Base-by-base conservation (phyloP, 768 basidiomycete species). In the Lentinula edodes region DNA sequence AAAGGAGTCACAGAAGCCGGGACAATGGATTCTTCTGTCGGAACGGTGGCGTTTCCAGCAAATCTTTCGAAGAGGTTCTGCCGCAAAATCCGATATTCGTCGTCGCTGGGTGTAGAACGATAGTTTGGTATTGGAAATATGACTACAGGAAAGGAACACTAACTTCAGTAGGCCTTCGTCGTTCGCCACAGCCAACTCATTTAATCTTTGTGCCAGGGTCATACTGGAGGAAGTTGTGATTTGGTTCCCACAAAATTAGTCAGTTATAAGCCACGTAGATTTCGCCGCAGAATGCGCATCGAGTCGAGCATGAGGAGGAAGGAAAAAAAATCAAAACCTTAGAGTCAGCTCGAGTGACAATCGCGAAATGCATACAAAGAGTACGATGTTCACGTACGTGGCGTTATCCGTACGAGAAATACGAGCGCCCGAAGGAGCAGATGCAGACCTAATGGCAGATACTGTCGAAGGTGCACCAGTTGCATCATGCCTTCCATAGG, bases 51-150 rank as follows among this genome's bases (percentile, higher is more conserved):
- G 55, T 77, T 80, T 63, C 75, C 83, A 15, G 89, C 80, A 67
- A 91, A 84, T 57, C 92, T 83, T 70, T 93, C 90, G 66, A 94
- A 93, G 42, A 94, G 77, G 68, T 87, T 91, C 72, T 92, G 91
- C 48, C 92, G 86, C 12, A 94, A 80, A 46, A 93, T 72, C 55
- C 91, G 86, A 70, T 93, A 93, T 70, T 92, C 92, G 66, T 93
- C 90, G 72, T 93, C 89, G 69, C 92, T 93, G 67, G 38, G 56
- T 38, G 61, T 32, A 43, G 20, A n/a, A 54, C 32, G 12, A 55
- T 5, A 8, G 45, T 12, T 42, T 45, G 12, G 18, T 36, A 18
- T 50, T 32, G 34, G 20, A 48, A 13, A 56, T 59, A 15, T 54
- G 45, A 54, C 58, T 63, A 15, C 50, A 38, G 39, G 46, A 3